Conservation (phyloP, 2,329 filamentous ascomycete species). For the Verticillium dahliae region DNA sequence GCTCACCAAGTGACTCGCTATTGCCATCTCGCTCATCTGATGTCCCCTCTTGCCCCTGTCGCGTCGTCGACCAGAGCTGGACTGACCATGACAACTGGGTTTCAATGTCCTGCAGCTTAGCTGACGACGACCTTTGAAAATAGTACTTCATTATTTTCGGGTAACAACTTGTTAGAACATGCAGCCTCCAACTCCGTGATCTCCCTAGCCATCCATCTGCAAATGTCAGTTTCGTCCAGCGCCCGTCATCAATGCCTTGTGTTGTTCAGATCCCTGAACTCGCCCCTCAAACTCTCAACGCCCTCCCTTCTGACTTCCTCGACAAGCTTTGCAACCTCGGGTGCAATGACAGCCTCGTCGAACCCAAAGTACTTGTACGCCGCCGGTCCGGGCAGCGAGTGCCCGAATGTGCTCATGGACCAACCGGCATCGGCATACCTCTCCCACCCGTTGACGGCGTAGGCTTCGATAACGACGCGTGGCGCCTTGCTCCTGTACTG, state of each 20-base stretch:
- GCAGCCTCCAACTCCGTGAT: background rate
- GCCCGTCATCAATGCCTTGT: conserved; percentile 4
- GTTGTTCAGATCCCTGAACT: conserved; percentile 17
- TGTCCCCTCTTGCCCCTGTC: background rate
- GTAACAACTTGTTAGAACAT: background rate
- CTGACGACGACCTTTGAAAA: background rate
- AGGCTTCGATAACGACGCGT: conserved; percentile 53
- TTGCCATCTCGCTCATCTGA: too few relatives aligned
- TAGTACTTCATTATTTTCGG: background rate
- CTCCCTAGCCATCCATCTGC: background rate
- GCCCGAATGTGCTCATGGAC: conserved; percentile 46
- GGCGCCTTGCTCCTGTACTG: conserved; percentile 31
- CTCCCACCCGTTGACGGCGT: conserved; percentile 51
- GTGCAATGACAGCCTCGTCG: conserved; percentile 33
- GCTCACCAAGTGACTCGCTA: background rate
- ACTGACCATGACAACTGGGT: too few relatives aligned
- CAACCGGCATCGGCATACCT: conserved; percentile 50
- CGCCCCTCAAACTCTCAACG: conserved; percentile 14
- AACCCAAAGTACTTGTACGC: conserved; percentile 52
- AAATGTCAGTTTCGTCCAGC: background rate
- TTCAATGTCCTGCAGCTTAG: background rate
- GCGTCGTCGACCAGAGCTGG: too few relatives aligned
- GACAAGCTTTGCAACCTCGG: conserved; percentile 23
- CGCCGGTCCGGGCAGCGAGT: conserved; percentile 44
- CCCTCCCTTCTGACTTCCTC: conserved; percentile 16